A percentile compares a stretch with the other conserved stretches of the same genome.
Evolutionary conservation across 75 land plant species (phyloP).

Genomic region (Larix kaempferi): DNA sequence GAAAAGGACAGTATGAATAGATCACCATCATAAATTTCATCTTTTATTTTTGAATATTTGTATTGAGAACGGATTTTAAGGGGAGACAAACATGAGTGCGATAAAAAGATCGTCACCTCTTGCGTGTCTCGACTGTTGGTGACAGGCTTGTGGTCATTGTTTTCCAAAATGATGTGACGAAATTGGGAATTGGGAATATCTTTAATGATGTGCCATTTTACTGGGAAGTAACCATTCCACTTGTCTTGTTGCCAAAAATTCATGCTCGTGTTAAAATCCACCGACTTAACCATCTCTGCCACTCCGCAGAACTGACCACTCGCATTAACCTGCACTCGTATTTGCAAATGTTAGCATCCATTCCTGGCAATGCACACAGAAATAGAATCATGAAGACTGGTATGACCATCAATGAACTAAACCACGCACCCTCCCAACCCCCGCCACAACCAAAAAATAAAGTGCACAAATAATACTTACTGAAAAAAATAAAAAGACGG

Average conservation of each 20-base stretch:
- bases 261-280: constrained; percentile 56
- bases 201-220: constrained; percentile 70
- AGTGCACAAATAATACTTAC: constrained; percentile 16
- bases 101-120: constrained; percentile 24
- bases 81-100: neutral
- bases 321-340: constrained; percentile 52
- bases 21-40: neutral
- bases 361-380: neutral
- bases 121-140: constrained; percentile 71
- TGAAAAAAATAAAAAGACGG: constrained; percentile 62
- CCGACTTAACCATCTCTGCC: constrained; percentile 58
- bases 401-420: neutral
- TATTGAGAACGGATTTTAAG: neutral
- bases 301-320: constrained; percentile 78
- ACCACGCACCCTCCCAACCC: neutral
- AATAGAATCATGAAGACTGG: neutral
- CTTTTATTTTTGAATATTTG: neutral
- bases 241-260: constrained; percentile 72
- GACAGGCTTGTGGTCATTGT: constrained; percentile 63
- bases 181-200: constrained; percentile 62
- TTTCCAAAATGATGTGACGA: constrained; percentile 55
- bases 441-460: neutral
- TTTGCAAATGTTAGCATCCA: neutral
- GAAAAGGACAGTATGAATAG: neutral
- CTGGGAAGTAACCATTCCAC: constrained; percentile 67